Base-by-base conservation (phyloP, 2,329 filamentous ascomycete species). In the Pseudocercospora musae region DNA sequence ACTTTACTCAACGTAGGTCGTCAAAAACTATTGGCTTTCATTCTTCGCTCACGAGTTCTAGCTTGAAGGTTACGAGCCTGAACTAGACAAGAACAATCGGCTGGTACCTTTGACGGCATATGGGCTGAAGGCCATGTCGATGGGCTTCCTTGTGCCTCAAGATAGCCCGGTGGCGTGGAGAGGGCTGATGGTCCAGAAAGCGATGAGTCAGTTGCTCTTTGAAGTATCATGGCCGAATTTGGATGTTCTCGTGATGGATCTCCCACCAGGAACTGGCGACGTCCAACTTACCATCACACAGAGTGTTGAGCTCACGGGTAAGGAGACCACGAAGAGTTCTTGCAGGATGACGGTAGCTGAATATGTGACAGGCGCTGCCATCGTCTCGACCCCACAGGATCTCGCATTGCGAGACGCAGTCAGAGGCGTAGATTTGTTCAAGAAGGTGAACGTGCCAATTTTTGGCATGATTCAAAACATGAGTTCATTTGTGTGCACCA, bases 211-310 rank as follows among this genome's bases (percentile, higher is more conserved):
- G 74, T 86, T 99, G 4, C 84, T 99, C 7, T 94, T 97, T 75
- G 92, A 96, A 69, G 95, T 99, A 0, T 90, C 95, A 58, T 99
- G 95, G 95, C 91, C 89, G 13, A 88, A 88, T 11, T 80, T 99
- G 2, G 95, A 99, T 74, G 79, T 98, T 1, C 82, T 99, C 0
- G 89, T 99, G 3, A 81, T 99, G 2, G 95, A 99, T 75, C 78
- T 99, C 54, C 95, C 95, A 0, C 95, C 95, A 0, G 95, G 95
- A 2, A 99, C 95, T 0, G 95, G 95, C 23, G 95, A 99, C 72
- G 94, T 94, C 0, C 95, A 99, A 74, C 82, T 99, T 68, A 97
- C 92, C n/a, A 95, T 99, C 64, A 94, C 92, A 15, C 95, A 99
- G 76, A 94, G 97, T 78, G 83, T 99, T 10, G 82, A 90, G n/a